These are phyloP conservation scores for Dactylellina sp. DNA, from an alignment of 2,329 filamentous ascomycete genomes.

Conservation along the genomic window DNA sequence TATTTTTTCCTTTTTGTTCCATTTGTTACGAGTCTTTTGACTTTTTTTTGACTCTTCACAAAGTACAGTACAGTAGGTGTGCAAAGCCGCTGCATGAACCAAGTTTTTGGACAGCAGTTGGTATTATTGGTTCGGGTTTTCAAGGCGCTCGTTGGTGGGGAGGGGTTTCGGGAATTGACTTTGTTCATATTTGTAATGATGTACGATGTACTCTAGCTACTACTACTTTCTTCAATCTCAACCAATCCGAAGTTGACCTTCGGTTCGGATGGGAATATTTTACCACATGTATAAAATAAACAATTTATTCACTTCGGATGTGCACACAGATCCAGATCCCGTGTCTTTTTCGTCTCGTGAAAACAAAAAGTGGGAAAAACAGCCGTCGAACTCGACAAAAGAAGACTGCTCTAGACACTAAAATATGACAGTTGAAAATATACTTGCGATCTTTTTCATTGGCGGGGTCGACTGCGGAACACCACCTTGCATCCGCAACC, in stretches of 20 bases:
- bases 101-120: slow-evolving; percentile 34
- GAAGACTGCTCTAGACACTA: too few species aligned
- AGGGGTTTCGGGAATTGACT: slow-evolving; percentile 14
- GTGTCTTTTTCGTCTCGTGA: slow-evolving; percentile 30
- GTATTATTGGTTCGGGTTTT: slow-evolving; percentile 47
- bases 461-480: slow-evolving; percentile 48
- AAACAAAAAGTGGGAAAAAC: neutral
- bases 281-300: slow-evolving; percentile 42
- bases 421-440: slow-evolving; percentile 20
- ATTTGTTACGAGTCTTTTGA: slow-evolving; percentile 35
- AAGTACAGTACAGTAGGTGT: slow-evolving; percentile 14
- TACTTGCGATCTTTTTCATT: slow-evolving; percentile 23
- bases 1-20: slow-evolving; percentile 29
- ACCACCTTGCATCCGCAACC: slow-evolving; percentile 33
- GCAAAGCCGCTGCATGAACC: slow-evolving; percentile 35
- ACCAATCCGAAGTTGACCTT: slow-evolving; percentile 30
- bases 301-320: slow-evolving; percentile 41
- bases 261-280: slow-evolving; percentile 11
- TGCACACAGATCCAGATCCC: slow-evolving; percentile 11
- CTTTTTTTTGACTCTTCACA: slow-evolving; percentile 13
- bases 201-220: slow-evolving; percentile 48
- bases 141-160: slow-evolving; percentile 40
- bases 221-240: slow-evolving; percentile 46
- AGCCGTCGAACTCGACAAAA: too few species aligned
- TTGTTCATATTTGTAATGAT: slow-evolving; percentile 50